These are phyloP conservation scores for Adansonia gregorii DNA, from an alignment of 441 rosid genomes.

Conservation along the genomic window DNA sequence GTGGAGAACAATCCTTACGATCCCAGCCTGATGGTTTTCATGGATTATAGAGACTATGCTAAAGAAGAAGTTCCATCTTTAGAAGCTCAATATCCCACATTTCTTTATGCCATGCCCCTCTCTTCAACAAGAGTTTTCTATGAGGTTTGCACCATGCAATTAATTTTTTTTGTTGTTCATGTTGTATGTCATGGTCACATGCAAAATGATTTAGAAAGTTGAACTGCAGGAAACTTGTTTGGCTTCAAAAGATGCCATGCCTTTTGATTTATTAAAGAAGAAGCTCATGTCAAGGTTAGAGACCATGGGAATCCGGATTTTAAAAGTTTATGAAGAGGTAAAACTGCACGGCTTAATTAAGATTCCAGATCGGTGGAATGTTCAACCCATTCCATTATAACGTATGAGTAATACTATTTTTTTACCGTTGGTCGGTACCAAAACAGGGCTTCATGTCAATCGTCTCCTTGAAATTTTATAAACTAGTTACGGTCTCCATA, in stretches of 20 bases:
- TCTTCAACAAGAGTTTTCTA: slow-evolving; percentile 85
- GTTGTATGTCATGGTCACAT: slow-evolving; percentile 20
- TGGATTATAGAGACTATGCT: slow-evolving; percentile 88
- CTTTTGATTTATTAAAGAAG: slow-evolving; percentile 75
- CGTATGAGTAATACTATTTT: background rate
- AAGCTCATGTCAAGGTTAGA: slow-evolving; percentile 80
- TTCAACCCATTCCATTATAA: background rate
- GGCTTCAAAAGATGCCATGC: slow-evolving; percentile 93
- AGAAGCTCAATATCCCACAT: slow-evolving; percentile 82
- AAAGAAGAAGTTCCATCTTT: slow-evolving; percentile 52
- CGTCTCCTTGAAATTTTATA: slow-evolving; percentile 15
- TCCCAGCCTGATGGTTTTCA: slow-evolving; percentile 94
- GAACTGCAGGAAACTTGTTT: slow-evolving; percentile 87
- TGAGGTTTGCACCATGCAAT: slow-evolving; percentile 55
- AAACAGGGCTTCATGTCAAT: slow-evolving; percentile 14
- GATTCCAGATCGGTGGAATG: background rate
- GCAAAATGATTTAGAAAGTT: slow-evolving; percentile 32
- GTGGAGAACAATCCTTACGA: slow-evolving; percentile 94
- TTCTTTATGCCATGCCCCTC: slow-evolving; percentile 91
- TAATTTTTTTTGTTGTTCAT: slow-evolving; percentile 21
- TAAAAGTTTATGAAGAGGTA: slow-evolving; percentile 88
- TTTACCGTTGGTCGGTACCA: background rate
- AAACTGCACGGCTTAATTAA: slow-evolving; percentile 10
- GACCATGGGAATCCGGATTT: slow-evolving; percentile 70
- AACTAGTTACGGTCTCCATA: slow-evolving; percentile 2